These are phyloP conservation scores for Ophiostoma triangulosporum DNA, from an alignment of 2,329 filamentous ascomycete species.

Conservation along the genomic window DNA sequence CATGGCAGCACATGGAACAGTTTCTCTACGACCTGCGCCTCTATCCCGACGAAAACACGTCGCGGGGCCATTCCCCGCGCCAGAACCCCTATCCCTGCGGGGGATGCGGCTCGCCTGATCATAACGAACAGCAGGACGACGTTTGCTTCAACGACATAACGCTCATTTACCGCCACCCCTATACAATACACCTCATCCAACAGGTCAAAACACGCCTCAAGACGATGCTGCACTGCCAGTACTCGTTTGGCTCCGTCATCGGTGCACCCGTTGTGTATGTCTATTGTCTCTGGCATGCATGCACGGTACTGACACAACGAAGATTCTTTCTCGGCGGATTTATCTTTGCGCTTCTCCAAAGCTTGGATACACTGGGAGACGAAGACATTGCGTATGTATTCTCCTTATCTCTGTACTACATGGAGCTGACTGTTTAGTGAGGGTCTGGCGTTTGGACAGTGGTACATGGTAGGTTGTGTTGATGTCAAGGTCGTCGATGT, in stretches of 20 bases:
- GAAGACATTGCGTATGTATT: constrained; percentile 10
- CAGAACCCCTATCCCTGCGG: background rate
- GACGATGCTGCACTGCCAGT: constrained; percentile 17
- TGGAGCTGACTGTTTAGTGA: background rate
- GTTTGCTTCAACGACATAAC: constrained; percentile 2
- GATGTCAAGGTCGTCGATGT: background rate
- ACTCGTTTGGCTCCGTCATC: constrained; percentile 17
- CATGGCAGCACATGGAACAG: constrained; percentile 18
- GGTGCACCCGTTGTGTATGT: constrained; percentile 16
- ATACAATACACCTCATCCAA: background rate
- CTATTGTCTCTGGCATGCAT: background rate
- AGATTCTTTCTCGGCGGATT: constrained; percentile 19
- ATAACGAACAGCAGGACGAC: no score
- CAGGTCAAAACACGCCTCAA: constrained; percentile 8
- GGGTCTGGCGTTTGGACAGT: constrained; percentile 14
- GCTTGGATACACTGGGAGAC: constrained; percentile 12
- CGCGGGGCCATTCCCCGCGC: constrained; percentile 12
- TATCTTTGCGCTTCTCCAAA: constrained; percentile 15
- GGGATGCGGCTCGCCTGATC: no score
- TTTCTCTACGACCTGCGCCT: constrained; percentile 11
- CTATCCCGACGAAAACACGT: background rate
- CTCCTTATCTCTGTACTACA: no score
- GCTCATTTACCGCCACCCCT: background rate
- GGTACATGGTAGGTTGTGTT: constrained; percentile 14
- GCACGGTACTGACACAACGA: background rate